Base-by-base conservation (phyloP, 1,284 basidiomycete species). In the Puccinia hordei region DNA sequence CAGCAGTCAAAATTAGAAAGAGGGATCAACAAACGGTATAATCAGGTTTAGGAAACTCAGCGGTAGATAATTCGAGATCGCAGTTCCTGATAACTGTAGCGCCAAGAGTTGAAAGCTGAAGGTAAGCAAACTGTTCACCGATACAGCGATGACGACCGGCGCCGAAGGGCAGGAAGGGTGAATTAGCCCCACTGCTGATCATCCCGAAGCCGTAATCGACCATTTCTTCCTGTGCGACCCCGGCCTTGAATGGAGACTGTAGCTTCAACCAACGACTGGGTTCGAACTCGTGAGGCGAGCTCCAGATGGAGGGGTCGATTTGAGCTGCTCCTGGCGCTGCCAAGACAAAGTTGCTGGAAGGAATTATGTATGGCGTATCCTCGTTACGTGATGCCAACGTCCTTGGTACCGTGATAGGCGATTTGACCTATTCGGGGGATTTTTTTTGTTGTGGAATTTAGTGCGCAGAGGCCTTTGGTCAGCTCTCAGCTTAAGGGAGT, bases 51-150 rank as follows among this genome's bases (percentile, higher is more conserved):
- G 97, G 95, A 82, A 99, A 85, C 10, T 81, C 88, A 2, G 86
- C 85, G 51, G 87, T 86, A 57, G 88, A 91, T 53, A 97, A 87
- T 76, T 89, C 89, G 85, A 98, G 85, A 85, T 93, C 92, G 82
- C 93, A 88, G 81, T 89, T 87, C 77, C 95, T 90, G 55, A 98
- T 87, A 81, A 99, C 86, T 13, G 91, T 93, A 10, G 91, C 86
- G 82, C 99, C 87, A 85, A 99, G 89, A 8, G 91, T 91, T 63
- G 94, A 92, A 35, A 99, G 88, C 87, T 99, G 97, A 78, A 98
- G 87, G 86, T 98, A 96, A 19, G 97, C 97, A 85, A 98, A 99
- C 90, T 94, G 93, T 87, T 97, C 95, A 82, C 95, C 95, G 83
- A 97, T 96, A 86, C 95, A 98, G 80, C 95, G 88, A 87, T 98